Conservation (phyloP, 2,329 filamentous ascomycete genomes). For the Colletotrichum spaethianum region DNA sequence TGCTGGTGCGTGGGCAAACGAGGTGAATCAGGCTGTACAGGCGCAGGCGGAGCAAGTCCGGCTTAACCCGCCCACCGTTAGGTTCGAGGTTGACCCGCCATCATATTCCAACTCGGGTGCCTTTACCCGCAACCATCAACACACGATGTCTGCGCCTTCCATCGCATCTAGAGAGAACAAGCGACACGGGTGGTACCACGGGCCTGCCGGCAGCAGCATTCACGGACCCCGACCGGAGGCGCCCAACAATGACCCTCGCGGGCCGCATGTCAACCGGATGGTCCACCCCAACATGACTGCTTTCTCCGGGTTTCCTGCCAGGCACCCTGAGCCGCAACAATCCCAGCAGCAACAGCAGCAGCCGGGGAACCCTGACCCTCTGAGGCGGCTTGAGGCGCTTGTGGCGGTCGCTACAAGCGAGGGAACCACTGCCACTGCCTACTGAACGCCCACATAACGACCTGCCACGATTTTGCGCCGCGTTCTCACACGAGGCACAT, state of each 20-base stretch:
- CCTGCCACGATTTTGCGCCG: not conserved
- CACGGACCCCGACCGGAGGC: slow-evolving; percentile 44
- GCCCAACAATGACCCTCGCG: slow-evolving; percentile 49
- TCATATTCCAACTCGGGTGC: slow-evolving; percentile 41
- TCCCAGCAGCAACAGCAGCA: slow-evolving; percentile 43
- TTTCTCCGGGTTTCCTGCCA: slow-evolving; percentile 65
- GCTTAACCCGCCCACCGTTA: slow-evolving; percentile 62
- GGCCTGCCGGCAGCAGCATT: slow-evolving; percentile 56
- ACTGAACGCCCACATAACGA: slow-evolving; percentile 44
- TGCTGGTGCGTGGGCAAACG: slow-evolving; percentile 69
- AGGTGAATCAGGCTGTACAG: slow-evolving; percentile 69
- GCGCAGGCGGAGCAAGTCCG: slow-evolving; percentile 68
- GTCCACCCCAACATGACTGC: slow-evolving; percentile 69
- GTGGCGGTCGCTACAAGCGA: slow-evolving; percentile 62
- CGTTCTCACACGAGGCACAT: not conserved
- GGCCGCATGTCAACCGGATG: slow-evolving; percentile 68
- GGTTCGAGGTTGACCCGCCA: slow-evolving; percentile 67
- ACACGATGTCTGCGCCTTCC: slow-evolving; percentile 73
- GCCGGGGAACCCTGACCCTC: slow-evolving; percentile 48
- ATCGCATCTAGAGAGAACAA: slow-evolving; percentile 72
- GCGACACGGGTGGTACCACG: slow-evolving; percentile 81
- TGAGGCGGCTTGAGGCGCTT: slow-evolving; percentile 58
- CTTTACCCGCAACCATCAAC: slow-evolving; percentile 58
- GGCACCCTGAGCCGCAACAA: slow-evolving; percentile 48
- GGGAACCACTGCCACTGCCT: slow-evolving; percentile 58